Conservation (phyloP, 2,329 filamentous ascomycete species). For the Metarhizium guizhouense region DNA sequence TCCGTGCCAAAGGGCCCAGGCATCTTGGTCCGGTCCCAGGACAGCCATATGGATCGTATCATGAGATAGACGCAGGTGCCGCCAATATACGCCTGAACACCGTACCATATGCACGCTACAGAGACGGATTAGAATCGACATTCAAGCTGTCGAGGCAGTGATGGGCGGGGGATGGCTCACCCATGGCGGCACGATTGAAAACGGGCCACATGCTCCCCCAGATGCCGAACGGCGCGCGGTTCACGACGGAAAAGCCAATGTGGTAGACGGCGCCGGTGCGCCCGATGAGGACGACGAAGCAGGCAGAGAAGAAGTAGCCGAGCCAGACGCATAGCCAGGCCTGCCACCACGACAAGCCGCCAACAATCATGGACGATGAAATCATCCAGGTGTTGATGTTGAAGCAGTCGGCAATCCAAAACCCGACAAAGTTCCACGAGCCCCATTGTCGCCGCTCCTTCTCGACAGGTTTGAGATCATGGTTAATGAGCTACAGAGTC, state of each 20-base stretch:
- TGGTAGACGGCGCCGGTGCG: slow-evolving; percentile 83
- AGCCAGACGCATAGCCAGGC: slow-evolving; percentile 80
- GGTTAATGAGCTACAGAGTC: slow-evolving; percentile 58
- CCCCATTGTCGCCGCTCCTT: slow-evolving; percentile 74
- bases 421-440: slow-evolving; percentile 79
- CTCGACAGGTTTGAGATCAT: slow-evolving; percentile 76
- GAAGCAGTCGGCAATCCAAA: slow-evolving; percentile 79
- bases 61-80: slow-evolving; percentile 79
- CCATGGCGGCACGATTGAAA: slow-evolving; percentile 79
- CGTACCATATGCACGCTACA: slow-evolving; percentile 76
- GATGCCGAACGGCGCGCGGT: slow-evolving; percentile 72
- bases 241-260: slow-evolving; percentile 78
- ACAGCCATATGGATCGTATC: slow-evolving; percentile 76
- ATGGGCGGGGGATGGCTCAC: slow-evolving; percentile 25
- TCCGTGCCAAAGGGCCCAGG: slow-evolving; percentile 55
- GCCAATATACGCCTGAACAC: slow-evolving; percentile 78
- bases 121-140: background rate
- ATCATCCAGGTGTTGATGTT: slow-evolving; percentile 97
- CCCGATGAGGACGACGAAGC: slow-evolving; percentile 69
- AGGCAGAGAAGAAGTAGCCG: slow-evolving; percentile 68
- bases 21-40: slow-evolving; percentile 50
- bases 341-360: slow-evolving; percentile 84
- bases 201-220: slow-evolving; percentile 87
- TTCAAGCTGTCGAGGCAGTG: background rate
- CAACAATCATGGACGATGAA: slow-evolving; percentile 69